Evolutionary conservation across 345 rosid species (phyloP).

Genomic region (Sapria himalayana): DNA sequence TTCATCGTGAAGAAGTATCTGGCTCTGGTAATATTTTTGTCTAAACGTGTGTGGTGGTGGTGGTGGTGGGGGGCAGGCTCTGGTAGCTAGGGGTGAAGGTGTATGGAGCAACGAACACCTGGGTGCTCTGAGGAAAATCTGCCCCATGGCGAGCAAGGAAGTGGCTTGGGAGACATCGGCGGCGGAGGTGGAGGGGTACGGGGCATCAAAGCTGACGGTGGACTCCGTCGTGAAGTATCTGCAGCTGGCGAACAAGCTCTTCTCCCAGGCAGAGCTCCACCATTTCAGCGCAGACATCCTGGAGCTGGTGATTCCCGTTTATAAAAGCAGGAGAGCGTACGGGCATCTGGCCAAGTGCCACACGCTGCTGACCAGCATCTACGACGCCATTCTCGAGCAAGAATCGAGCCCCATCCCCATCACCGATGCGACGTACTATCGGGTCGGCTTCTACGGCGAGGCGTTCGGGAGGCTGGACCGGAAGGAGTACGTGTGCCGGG

Average conservation of each 20-base stretch:
- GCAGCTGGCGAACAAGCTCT: slow-evolving; percentile 89
- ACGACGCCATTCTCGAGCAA: slow-evolving; percentile 87
- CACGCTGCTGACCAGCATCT: slow-evolving; percentile 62
- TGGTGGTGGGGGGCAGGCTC: too few relatives aligned
- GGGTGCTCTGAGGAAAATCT: slow-evolving; percentile 64
- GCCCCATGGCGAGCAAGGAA: slow-evolving; percentile 89
- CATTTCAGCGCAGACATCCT: slow-evolving; percentile 94
- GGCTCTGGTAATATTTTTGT: too few relatives aligned
- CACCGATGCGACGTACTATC: slow-evolving; percentile 91
- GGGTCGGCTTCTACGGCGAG: slow-evolving; percentile 95
- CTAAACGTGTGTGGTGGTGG: too few relatives aligned
- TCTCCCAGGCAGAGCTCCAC: slow-evolving; percentile 90
- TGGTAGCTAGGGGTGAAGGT: slow-evolving; percentile 87
- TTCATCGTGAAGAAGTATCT: too few relatives aligned
- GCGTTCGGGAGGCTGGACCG: slow-evolving; percentile 75
- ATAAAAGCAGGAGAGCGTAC: slow-evolving; percentile 84
- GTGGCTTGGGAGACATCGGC: slow-evolving; percentile 87
- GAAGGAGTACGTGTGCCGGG: slow-evolving; percentile 78
- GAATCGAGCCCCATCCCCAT: slow-evolving; percentile 90
- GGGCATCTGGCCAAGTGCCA: slow-evolving; percentile 96
- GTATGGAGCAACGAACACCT: slow-evolving; percentile 96
- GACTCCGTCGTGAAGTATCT: slow-evolving; percentile 96
- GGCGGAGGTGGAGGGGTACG: slow-evolving; percentile 98
- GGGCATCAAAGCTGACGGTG: slow-evolving; percentile 96
- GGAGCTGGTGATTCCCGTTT: slow-evolving; percentile 93